Evolutionary conservation across 495 filamentous ascomycete species (phyloP).

Genomic region (Antarctomyces pellizariae): DNA sequence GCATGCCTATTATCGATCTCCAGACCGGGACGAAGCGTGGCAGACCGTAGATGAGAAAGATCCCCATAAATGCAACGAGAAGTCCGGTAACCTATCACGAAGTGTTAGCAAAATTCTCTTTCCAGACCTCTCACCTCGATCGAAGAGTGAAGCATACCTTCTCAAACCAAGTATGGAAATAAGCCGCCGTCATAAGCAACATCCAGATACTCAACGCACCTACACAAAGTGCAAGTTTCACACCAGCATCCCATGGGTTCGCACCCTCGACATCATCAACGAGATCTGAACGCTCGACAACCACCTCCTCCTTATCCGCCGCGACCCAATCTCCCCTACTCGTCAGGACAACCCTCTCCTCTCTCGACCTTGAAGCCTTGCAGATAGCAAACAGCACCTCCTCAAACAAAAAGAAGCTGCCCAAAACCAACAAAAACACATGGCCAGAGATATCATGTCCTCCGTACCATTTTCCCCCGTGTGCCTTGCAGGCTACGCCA

Average conservation of each 20-base stretch:
- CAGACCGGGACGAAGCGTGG: constrained; percentile 39
- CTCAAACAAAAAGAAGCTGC: constrained; percentile 53
- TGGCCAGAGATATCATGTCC: constrained; percentile 90
- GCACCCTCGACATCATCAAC: constrained; percentile 6
- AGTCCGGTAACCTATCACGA: constrained; percentile 43
- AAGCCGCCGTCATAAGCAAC: constrained; percentile 91
- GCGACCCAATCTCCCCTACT: constrained; percentile 33
- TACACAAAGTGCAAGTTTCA: constrained; percentile 24
- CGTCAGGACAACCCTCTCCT: constrained; percentile 36
- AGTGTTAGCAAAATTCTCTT: constrained; percentile 4
- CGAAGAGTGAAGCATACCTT: constrained; percentile 34
- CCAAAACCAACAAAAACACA: constrained; percentile 76
- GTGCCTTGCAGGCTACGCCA: constrained; percentile 56
- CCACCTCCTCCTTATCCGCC: constrained; percentile 24
- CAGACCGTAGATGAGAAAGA: constrained; percentile 57
- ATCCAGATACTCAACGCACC: constrained; percentile 66
- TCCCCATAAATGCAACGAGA: constrained; percentile 36
- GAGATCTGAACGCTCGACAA: constrained; percentile 13
- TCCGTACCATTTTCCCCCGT: constrained; percentile 64
- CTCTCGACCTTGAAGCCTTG: constrained; percentile 18
- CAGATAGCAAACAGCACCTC: constrained; percentile 45
- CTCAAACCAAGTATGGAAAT: constrained; percentile 96
- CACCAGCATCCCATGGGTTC: constrained; percentile 18
- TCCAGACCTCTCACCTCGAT: constrained; percentile 1
- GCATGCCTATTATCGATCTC: constrained; percentile 47